Base-by-base conservation (phyloP, 371 early-diverging fungal genomes). In the Rhizopus delemar region DNA sequence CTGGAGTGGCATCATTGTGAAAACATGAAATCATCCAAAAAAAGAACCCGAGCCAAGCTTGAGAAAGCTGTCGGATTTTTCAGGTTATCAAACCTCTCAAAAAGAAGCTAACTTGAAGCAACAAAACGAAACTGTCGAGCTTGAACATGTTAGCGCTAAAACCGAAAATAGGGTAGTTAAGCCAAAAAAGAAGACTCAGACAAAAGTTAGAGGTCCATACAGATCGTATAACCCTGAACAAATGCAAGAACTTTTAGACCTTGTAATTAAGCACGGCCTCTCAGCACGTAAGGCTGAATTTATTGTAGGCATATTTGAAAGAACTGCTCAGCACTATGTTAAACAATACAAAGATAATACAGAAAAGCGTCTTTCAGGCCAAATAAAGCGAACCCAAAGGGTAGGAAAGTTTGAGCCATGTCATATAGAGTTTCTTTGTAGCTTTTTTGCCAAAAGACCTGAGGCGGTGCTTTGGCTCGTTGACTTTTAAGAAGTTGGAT, bases 321-420 rank as follows among this genome's bases (percentile, higher is more conserved):
- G 60, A 51, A 36, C 53, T 31, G 46, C 53, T n/a, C 60, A 59
- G 45, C 46, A 59, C 41, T 53, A 59, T 50, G 52, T 59, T 22
- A 59, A 53, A 41, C 50, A 32, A 28, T 59, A 51, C 31, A 59
- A 36, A 41, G 51, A 59, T 32, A 46, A 59, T 48, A 51, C 51
- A 51, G 53, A 59, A 33, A 50, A 51, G 46, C 35, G 38, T 46
- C 45, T 53, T 16, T 48, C 53, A 45, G 60, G 46, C 33, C 33
- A 45, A 46, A 45, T 34, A 46, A 46, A 32, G 1, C 55, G 8
- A 35, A 35, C 11, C n/a, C 0, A 12, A 33, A 13, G 34, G 12
- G 52, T 22, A 22, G 22, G 22, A 22, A 51, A 38, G 52, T 36
- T 51, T n/a, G 7, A 51, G 22, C 5, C 31, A 39, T 13, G 32